Percentiles rank a stretch among this genome's conserved stretches.
phyloP scores from a whole-genome alignment of 306 rosid genomes.

The Acacia crassicarpa region DNA sequence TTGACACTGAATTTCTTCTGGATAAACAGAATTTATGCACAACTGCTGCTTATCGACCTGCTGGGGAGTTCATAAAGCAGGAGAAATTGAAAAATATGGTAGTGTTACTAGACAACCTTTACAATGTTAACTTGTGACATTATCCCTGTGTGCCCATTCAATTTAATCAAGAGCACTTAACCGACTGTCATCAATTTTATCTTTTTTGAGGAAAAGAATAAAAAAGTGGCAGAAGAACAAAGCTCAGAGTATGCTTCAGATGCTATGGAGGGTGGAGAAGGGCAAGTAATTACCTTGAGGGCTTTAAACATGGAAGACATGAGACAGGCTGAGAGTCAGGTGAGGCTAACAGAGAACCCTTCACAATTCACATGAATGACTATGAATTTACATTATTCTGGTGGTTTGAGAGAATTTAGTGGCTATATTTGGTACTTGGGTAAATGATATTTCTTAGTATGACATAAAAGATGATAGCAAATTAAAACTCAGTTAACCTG shows the following conservation, averaged over 20 bases:
- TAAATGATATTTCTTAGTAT: neutral
- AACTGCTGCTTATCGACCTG: slow-evolving; percentile 92
- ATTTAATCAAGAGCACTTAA: neutral
- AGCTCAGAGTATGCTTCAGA: slow-evolving; percentile 51
- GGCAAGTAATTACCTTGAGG: slow-evolving; percentile 59
- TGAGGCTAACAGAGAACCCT: slow-evolving; percentile 24
- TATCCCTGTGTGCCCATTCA: neutral
- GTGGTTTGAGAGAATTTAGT: neutral
- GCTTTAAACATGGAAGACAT: slow-evolving; percentile 85
- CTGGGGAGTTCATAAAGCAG: slow-evolving; percentile 80
- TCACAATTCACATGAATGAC: neutral
- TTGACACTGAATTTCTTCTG: slow-evolving; percentile 26
- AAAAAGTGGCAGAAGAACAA: slow-evolving; percentile 49
- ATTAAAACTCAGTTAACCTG: neutral
- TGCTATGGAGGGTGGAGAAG: slow-evolving; percentile 56
- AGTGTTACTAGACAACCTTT: slow-evolving; percentile 18
- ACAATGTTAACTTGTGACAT: slow-evolving; percentile 1
- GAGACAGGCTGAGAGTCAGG: slow-evolving; percentile 93
- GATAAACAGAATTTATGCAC: slow-evolving; percentile 81
- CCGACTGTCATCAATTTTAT: slow-evolving; percentile 9
- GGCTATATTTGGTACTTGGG: neutral
- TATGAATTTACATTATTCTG: neutral
- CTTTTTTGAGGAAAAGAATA: slow-evolving; percentile 69
- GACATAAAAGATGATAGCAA: neutral
- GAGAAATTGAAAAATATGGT: slow-evolving; percentile 83